Conservation (phyloP, 2,329 filamentous ascomycete genomes). For the Zasmidium angulare region DNA sequence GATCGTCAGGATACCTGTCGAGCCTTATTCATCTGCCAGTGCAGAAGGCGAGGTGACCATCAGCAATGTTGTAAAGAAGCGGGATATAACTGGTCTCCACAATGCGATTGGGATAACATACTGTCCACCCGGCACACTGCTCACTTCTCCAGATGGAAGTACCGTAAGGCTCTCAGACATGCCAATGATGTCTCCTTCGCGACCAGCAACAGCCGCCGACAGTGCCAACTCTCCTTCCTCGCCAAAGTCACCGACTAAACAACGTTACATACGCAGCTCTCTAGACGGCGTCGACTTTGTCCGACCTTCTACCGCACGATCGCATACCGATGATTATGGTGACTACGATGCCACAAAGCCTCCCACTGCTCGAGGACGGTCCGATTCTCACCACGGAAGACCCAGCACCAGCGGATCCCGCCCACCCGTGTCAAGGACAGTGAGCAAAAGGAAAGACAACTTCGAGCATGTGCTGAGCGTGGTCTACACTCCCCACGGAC, state of each 20-base stretch:
- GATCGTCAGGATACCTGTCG: constrained; percentile 54
- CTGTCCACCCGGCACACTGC: constrained; percentile 53
- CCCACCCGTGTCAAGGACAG: not conserved
- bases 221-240: constrained; percentile 4
- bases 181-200: constrained; percentile 32
- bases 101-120: constrained; percentile 73
- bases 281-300: not conserved
- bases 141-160: constrained; percentile 35
- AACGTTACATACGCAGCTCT: not conserved
- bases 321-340: constrained; percentile 2
- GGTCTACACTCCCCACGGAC: constrained; percentile 65
- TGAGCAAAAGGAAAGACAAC: constrained; percentile 12
- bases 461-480: constrained; percentile 53
- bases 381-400: constrained; percentile 4
- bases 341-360: constrained; percentile 4
- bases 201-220: not conserved
- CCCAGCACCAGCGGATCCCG: constrained; percentile 9
- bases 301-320: not conserved
- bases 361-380: constrained; percentile 1
- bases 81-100: constrained; percentile 62
- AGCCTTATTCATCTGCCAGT: constrained; percentile 53
- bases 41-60: constrained; percentile 68
- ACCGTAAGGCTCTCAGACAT: constrained; percentile 38
- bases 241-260: not conserved
- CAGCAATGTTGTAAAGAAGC: constrained; percentile 62